A percentile compares a stretch with the other conserved stretches of the same genome.
phyloP scores from a whole-genome alignment of 768 basidiomycete species.

The Naganishia friedmannii region DNA sequence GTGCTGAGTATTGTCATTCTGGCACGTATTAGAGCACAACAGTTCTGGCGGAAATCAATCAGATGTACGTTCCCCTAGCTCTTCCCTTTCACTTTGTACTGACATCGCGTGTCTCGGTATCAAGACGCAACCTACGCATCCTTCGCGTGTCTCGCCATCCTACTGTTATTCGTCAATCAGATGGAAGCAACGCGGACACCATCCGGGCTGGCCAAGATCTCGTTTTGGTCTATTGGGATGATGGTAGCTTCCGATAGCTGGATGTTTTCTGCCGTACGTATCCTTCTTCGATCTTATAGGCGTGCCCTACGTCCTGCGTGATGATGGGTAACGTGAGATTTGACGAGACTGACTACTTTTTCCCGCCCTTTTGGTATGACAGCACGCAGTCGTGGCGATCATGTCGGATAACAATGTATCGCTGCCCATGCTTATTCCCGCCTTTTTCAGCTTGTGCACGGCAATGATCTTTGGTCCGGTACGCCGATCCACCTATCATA shows the following conservation, averaged over 20 bases:
- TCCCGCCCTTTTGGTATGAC: neutral
- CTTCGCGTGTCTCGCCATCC: conserved; percentile 65
- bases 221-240: conserved; percentile 75
- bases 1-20: neutral
- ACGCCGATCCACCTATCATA: conserved; percentile 45
- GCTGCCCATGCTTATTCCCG: conserved; percentile 74
- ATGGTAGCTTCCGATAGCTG: conserved; percentile 78
- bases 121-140: conserved; percentile 64
- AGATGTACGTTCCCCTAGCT: conserved; percentile 54
- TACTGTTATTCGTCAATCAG: conserved; percentile 71
- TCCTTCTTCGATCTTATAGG: neutral
- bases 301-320: no score
- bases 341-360: neutral
- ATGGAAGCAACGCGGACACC: conserved; percentile 72
- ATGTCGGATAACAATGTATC: conserved; percentile 77
- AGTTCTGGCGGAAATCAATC: conserved; percentile 72
- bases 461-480: conserved; percentile 77
- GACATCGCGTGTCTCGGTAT: no score
- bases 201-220: conserved; percentile 71
- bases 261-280: conserved; percentile 68
- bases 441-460: conserved; percentile 74
- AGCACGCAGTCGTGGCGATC: conserved; percentile 83
- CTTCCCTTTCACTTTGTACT: neutral
- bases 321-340: neutral
- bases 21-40: conserved; percentile 43